Evolutionary conservation across 768 basidiomycete species (phyloP).

Genomic region (Mycena capillaripes): DNA sequence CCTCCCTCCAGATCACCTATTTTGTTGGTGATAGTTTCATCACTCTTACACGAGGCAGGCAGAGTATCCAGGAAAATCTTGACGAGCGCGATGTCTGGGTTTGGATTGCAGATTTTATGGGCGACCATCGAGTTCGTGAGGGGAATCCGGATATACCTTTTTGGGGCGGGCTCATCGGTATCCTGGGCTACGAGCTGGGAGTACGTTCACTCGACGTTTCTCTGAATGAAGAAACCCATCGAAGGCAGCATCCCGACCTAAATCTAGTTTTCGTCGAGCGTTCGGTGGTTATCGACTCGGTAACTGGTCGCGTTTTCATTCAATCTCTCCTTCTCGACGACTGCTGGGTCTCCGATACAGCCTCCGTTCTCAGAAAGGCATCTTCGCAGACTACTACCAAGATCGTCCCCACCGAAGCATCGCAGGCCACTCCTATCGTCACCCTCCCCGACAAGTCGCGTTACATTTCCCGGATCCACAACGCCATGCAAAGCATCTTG

Average conservation of each 20-base stretch:
- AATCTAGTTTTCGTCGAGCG: conserved; percentile 85
- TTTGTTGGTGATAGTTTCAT: conserved; percentile 65
- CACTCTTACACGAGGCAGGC: conserved; percentile 55
- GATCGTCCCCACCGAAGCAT: conserved; percentile 10
- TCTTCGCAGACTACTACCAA: conserved; percentile 21
- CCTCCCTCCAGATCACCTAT: conserved; percentile 72
- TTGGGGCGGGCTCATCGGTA: conserved; percentile 88
- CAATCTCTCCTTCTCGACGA: conserved; percentile 77
- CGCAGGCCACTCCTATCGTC: conserved; percentile 46
- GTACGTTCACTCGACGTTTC: conserved; percentile 66
- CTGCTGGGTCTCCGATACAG: conserved; percentile 70
- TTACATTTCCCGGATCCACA: conserved; percentile 79
- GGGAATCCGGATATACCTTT: conserved; percentile 75
- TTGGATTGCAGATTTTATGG: conserved; percentile 83
- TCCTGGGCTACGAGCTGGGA: conserved; percentile 86
- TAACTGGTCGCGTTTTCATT: conserved; percentile 64
- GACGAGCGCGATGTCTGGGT: conserved; percentile 74
- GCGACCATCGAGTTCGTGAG: conserved; percentile 56
- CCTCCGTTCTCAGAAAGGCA: conserved; percentile 44
- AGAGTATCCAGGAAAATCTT: conserved; percentile 56
- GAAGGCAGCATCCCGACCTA: conserved; percentile 72
- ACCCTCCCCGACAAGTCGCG: conserved; percentile 67
- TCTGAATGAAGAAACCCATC: conserved; percentile 40
- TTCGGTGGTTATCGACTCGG: conserved; percentile 76
- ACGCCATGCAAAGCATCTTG: conserved; percentile 80